Conservation (phyloP, 768 basidiomycete genomes). For the Atractiella rhizophila region DNA sequence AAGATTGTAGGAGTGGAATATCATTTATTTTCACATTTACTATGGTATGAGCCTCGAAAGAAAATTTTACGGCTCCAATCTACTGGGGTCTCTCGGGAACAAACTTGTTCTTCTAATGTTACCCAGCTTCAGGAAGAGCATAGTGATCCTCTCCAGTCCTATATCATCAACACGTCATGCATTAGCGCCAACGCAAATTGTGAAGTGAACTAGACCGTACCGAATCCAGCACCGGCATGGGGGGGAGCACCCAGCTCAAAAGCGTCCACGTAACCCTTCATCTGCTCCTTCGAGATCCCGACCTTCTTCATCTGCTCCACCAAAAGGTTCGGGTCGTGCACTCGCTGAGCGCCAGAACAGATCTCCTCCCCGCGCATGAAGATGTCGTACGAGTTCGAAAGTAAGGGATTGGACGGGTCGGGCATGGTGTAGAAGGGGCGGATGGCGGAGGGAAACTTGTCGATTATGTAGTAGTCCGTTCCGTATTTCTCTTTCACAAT, state of each 20-base stretch:
- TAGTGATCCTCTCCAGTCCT: slow-evolving; percentile 30
- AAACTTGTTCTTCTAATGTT: slow-evolving; percentile 78
- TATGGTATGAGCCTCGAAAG: too few relatives aligned
- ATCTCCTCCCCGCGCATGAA: slow-evolving; percentile 99
- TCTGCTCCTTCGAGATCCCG: slow-evolving; percentile 62
- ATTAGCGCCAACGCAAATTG: not conserved
- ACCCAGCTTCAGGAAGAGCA: slow-evolving; percentile 90
- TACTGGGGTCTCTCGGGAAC: slow-evolving; percentile 92
- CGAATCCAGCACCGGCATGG: slow-evolving; percentile 91
- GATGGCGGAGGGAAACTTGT: slow-evolving; percentile 89
- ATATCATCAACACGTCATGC: not conserved
- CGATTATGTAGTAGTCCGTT: slow-evolving; percentile 96
- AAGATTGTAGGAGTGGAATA: too few relatives aligned
- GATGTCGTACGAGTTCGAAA: slow-evolving; percentile 98
- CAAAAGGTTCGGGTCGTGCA: slow-evolving; percentile 67
- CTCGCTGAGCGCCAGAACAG: slow-evolving; percentile 87
- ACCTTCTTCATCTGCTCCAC: slow-evolving; percentile 58
- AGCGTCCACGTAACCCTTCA: slow-evolving; percentile 77
- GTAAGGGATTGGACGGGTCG: slow-evolving; percentile 59
- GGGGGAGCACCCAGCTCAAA: slow-evolving; percentile 88
- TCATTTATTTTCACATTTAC: too few relatives aligned
- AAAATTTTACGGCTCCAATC: slow-evolving; percentile 60
- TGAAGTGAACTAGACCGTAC: slow-evolving; percentile 16
- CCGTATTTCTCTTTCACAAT: slow-evolving; percentile 79
- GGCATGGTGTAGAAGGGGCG: slow-evolving; percentile 99